These are phyloP conservation scores for Sarocladium oryzae DNA, from an alignment of 2,329 filamentous ascomycete genomes.

Conservation along the genomic window DNA sequence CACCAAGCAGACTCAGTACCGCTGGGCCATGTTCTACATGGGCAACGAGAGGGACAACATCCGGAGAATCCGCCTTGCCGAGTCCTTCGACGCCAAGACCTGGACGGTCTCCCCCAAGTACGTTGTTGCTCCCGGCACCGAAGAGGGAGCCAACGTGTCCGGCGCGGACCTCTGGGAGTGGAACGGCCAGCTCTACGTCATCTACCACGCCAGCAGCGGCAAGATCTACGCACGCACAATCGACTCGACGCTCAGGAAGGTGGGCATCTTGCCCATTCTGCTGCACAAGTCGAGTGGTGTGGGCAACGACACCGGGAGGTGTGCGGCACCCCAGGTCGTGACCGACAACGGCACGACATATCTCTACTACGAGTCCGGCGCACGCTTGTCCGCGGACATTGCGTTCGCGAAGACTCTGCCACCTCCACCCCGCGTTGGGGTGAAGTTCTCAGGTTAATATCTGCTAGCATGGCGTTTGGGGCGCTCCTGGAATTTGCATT, in stretches of 20 bases:
- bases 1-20: conserved; percentile 12
- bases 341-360: conserved; percentile 9
- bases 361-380: conserved; percentile 15
- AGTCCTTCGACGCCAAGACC: conserved; percentile 16
- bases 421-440: background rate
- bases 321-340: conserved; percentile 14
- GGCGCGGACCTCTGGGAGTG: conserved; percentile 14
- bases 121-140: conserved; percentile 13
- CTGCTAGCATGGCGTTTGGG: background rate
- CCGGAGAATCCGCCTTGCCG: conserved; percentile 19
- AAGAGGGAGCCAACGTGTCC: conserved; percentile 15
- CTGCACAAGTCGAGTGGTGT: conserved; percentile 13
- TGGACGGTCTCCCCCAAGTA: conserved; percentile 15
- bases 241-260: conserved; percentile 12
- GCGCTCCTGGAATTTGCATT: too few species aligned
- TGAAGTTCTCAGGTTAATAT: background rate
- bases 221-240: conserved; percentile 15
- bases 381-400: conserved; percentile 13
- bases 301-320: conserved; percentile 9
- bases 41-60: conserved; percentile 18
- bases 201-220: conserved; percentile 15
- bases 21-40: conserved; percentile 22
- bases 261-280: conserved; percentile 12
- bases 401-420: conserved; percentile 12
- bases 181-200: conserved; percentile 13